phyloP scores from a whole-genome alignment of 306 rosid genomes.

The Gleditsia sinensis region DNA sequence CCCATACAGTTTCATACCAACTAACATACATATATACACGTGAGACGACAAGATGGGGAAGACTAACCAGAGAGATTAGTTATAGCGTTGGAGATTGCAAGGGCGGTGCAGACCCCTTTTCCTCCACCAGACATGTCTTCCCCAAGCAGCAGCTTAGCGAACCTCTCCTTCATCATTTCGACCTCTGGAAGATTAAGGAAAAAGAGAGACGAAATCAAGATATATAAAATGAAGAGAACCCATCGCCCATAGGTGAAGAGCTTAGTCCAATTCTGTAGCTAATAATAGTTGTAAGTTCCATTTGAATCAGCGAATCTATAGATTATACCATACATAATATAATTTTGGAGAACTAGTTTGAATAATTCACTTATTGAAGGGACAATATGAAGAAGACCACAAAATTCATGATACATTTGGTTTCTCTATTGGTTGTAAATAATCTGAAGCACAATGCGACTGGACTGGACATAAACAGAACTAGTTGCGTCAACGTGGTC shows the following conservation, averaged over 20 bases:
- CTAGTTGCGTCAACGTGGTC: neutral
- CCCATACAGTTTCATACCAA: neutral
- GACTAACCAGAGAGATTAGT: constrained; percentile 91
- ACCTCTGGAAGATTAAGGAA: constrained; percentile 50
- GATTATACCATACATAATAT: neutral
- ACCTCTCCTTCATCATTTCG: constrained; percentile 96
- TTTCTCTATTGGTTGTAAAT: neutral
- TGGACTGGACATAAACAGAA: neutral
- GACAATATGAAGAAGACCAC: neutral
- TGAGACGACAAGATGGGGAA: neutral
- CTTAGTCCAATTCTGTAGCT: neutral
- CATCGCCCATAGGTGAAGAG: neutral
- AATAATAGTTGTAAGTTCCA: neutral
- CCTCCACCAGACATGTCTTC: constrained; percentile 99
- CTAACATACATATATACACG: neutral
- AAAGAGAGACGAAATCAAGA: neutral
- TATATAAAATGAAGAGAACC: neutral
- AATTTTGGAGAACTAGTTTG: neutral
- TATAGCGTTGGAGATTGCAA: constrained; percentile 90
- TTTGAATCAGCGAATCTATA: neutral
- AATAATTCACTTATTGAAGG: neutral
- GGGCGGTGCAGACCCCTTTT: constrained; percentile 96
- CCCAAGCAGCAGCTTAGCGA: constrained; percentile 85
- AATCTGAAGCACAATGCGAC: neutral
- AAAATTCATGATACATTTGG: neutral